Conservation (phyloP, 176 grass and related monocot species). For the Cenchrus fungigraminus region DNA sequence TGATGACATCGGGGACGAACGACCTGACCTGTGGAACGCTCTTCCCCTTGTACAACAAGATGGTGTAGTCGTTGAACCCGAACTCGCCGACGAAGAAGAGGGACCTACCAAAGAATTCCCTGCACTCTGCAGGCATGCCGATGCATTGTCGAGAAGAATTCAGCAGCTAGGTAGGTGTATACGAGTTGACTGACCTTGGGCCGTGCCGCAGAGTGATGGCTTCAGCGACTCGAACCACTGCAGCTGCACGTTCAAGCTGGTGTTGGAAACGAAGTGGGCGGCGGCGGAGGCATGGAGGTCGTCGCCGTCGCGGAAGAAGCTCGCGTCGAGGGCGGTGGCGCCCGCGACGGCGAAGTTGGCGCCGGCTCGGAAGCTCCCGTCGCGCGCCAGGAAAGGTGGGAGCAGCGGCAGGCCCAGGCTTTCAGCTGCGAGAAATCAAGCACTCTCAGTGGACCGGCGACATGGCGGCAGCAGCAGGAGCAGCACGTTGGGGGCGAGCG, state of each 20-base stretch:
- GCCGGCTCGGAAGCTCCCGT: slow-evolving; percentile 36
- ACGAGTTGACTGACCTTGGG: slow-evolving; percentile 22
- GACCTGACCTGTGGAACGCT: slow-evolving; percentile 39
- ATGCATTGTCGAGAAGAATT: neutral
- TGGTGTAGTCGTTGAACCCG: slow-evolving; percentile 60
- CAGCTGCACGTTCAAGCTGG: slow-evolving; percentile 44
- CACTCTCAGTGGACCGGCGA: too few species aligned
- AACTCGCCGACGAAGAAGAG: slow-evolving; percentile 57
- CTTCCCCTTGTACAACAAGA: slow-evolving; percentile 15
- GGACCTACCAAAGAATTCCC: slow-evolving; percentile 42
- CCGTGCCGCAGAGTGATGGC: slow-evolving; percentile 40
- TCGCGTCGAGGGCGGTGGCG: slow-evolving; percentile 38
- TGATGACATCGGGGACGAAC: slow-evolving; percentile 41
- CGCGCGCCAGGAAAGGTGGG: slow-evolving; percentile 30
- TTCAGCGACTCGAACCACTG: slow-evolving; percentile 47
- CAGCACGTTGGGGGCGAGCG: too few species aligned
- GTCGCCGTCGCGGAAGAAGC: slow-evolving; percentile 17
- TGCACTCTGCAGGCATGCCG: slow-evolving; percentile 37
- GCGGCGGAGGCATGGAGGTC: neutral
- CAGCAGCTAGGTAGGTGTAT: neutral
- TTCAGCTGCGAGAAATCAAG: neutral
- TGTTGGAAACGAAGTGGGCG: slow-evolving; percentile 34
- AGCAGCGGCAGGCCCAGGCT: slow-evolving; percentile 41
- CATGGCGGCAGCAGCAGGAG: too few species aligned
- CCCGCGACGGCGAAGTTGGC: slow-evolving; percentile 50